Evolutionary conservation across 106 monocot species (phyloP).

Genomic region (Dioscorea dumetorum): DNA sequence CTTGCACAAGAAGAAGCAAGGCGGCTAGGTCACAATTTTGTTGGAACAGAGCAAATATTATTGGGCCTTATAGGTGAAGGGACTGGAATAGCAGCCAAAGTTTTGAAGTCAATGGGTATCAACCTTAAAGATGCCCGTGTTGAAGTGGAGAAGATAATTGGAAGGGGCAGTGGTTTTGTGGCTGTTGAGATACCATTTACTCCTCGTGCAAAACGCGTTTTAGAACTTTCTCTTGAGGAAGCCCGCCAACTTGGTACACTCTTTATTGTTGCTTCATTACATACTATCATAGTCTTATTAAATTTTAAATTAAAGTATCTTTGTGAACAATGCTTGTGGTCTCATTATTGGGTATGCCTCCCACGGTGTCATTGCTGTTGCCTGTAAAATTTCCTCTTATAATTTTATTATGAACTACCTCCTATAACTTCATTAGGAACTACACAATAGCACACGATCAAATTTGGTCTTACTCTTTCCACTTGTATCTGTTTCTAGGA

Average conservation of each 20-base stretch:
- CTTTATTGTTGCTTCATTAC: not conserved
- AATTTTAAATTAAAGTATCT: too few species aligned
- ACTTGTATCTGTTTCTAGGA: too few species aligned
- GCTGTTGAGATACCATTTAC: slow-evolving; percentile 80
- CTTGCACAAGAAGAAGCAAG: slow-evolving; percentile 79
- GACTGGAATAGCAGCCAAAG: slow-evolving; percentile 72
- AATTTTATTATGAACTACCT: too few species aligned
- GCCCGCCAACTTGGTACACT: slow-evolving; percentile 63
- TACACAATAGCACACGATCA: too few species aligned
- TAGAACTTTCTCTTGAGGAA: slow-evolving; percentile 69
- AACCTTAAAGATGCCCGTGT: slow-evolving; percentile 84
- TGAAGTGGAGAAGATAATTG: slow-evolving; percentile 76
- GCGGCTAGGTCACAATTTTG: slow-evolving; percentile 68
- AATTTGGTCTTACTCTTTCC: too few species aligned
- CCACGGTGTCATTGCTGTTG: too few species aligned
- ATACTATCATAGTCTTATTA: too few species aligned
- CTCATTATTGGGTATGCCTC: too few species aligned
- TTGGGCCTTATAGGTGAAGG: slow-evolving; percentile 77
- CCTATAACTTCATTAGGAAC: too few species aligned
- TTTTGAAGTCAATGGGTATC: slow-evolving; percentile 78
- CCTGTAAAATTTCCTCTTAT: too few species aligned
- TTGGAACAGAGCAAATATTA: slow-evolving; percentile 70
- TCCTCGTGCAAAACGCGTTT: slow-evolving; percentile 70
- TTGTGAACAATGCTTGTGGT: too few species aligned
- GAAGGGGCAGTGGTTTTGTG: slow-evolving; percentile 72